Evolutionary conservation across 1,284 basidiomycete species (phyloP).

Genomic region (Cryptococcus sp.): DNA sequence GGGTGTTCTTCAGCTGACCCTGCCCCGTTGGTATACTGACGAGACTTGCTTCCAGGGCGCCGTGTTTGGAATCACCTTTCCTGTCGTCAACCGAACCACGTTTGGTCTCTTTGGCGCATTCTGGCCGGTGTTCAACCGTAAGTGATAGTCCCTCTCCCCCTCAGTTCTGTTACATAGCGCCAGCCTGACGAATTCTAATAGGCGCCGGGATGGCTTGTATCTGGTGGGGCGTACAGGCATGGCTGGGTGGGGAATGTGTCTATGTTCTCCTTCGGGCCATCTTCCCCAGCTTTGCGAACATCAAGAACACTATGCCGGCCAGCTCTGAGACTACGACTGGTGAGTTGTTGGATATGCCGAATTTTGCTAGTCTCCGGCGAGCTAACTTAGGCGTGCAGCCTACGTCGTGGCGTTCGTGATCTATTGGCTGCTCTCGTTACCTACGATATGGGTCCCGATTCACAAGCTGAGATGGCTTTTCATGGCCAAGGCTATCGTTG

Average conservation of each 20-base stretch:
- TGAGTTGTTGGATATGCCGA: slow-evolving; percentile 53
- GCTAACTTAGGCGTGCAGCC: slow-evolving; percentile 11
- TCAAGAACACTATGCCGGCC: slow-evolving; percentile 68
- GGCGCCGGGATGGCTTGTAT: slow-evolving; percentile 55
- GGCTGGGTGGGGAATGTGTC: slow-evolving; percentile 69
- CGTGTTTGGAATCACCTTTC: slow-evolving; percentile 77
- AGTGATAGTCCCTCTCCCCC: slow-evolving; percentile 12
- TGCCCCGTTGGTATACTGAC: no score
- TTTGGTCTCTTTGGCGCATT: slow-evolving; percentile 70
- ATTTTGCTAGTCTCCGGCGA: slow-evolving; percentile 34
- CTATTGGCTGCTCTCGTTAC: slow-evolving; percentile 78
- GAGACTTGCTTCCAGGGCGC: slow-evolving; percentile 49
- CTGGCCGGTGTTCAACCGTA: slow-evolving; percentile 81
- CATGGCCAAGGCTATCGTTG: slow-evolving; percentile 72
- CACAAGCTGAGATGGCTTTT: slow-evolving; percentile 81
- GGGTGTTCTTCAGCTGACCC: slow-evolving; percentile 21
- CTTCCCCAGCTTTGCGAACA: slow-evolving; percentile 68
- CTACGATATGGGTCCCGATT: slow-evolving; percentile 76
- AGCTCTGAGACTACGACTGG: slow-evolving; percentile 57
- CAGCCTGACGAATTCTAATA: slow-evolving; percentile 11
- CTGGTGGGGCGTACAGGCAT: slow-evolving; percentile 79
- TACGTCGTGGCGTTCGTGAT: slow-evolving; percentile 73
- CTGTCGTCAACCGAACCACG: slow-evolving; percentile 69
- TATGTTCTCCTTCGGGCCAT: slow-evolving; percentile 70
- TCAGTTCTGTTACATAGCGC: slow-evolving; percentile 2